Base-by-base conservation (phyloP, 2,329 filamentous ascomycete genomes). In the Coniochaeta sp. region DNA sequence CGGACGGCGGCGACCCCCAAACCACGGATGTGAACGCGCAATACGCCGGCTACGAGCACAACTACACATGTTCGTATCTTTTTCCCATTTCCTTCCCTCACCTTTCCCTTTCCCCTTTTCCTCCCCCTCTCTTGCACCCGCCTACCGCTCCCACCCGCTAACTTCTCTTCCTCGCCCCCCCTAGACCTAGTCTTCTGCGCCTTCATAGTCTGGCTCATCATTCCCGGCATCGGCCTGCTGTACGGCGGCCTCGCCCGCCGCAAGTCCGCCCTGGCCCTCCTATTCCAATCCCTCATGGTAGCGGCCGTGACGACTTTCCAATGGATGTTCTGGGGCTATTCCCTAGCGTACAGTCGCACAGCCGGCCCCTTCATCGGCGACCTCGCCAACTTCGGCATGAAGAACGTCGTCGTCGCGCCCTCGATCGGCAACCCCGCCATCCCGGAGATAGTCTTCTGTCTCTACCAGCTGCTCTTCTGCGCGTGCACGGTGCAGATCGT, bases 251-350 rank as follows among this genome's bases (percentile, higher is more conserved):
- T 86, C 26, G 76, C 81, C 5, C 74, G 81, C 31, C 71, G 81
- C 56, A 86, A 85, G 67, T 83, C 79, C 13, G 77, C 81, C 6
- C 69, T 86, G 26, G 69, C 81, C 3, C 68, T 86, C 48, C 70
- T 86, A 2, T 86, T 85, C 65, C 82, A 85, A 61, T 78, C 76
- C 7, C 68, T 85, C 30, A 75, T 83, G 64, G 75, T 84, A 33
- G 71, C 72, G 27, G 75, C 77, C 38, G 75, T 83, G 1, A 70
- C 73, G 46, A 67, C 74, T 14, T 76, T 81, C 60, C 77, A 80
- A 64, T 71, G 67, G 67, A 79, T 84, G 65, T 85, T 85, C 63
- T 85, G 76, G 79, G 83, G 83, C 2, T 86, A 84, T 65, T 78
- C 76, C 0, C 68, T 86, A 7, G 76, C 82, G 22, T 86, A 84